These are phyloP conservation scores for Mikania micrantha DNA, from an alignment of 129 eudicot species.

Conservation along the genomic window DNA sequence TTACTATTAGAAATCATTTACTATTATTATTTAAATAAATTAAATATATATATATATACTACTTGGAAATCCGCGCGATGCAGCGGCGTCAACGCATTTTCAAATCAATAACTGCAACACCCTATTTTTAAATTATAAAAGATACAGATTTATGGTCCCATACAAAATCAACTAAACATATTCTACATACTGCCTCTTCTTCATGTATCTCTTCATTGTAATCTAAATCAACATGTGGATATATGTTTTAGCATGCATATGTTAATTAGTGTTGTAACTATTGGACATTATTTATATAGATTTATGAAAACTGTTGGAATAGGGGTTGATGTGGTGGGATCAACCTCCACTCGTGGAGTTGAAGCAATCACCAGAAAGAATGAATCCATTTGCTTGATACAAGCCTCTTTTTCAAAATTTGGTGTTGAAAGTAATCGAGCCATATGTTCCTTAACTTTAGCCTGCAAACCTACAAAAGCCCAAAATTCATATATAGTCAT, in stretches of 20 bases:
- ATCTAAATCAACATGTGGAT: constrained; percentile 27
- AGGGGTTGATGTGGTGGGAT: constrained; percentile 26
- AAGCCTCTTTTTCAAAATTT: constrained; percentile 38
- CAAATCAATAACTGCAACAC: too few species aligned
- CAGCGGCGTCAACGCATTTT: too few species aligned
- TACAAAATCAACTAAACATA: constrained; percentile 84
- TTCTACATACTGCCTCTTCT: constrained; percentile 96
- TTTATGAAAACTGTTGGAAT: constrained; percentile 18
- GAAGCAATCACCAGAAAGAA: constrained; percentile 82
- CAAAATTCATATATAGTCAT: too few species aligned
- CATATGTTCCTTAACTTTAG: constrained; percentile 41
- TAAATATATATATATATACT: too few species aligned
- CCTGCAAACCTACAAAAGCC: too few species aligned
- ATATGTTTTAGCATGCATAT: neutral
- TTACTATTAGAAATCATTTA: too few species aligned
- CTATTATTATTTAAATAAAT: too few species aligned
- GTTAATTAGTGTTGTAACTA: neutral
- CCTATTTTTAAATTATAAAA: too few species aligned
- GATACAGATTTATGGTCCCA: too few species aligned
- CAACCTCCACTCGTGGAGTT: constrained; percentile 56
- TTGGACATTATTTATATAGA: too few species aligned
- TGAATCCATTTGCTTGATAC: constrained; percentile 49
- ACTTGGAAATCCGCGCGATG: too few species aligned
- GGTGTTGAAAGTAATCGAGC: constrained; percentile 75
- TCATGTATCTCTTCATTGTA: constrained; percentile 75